Evolutionary conservation across 75 land plant species (phyloP).

Genomic region (Pinus tabuliformis): DNA sequence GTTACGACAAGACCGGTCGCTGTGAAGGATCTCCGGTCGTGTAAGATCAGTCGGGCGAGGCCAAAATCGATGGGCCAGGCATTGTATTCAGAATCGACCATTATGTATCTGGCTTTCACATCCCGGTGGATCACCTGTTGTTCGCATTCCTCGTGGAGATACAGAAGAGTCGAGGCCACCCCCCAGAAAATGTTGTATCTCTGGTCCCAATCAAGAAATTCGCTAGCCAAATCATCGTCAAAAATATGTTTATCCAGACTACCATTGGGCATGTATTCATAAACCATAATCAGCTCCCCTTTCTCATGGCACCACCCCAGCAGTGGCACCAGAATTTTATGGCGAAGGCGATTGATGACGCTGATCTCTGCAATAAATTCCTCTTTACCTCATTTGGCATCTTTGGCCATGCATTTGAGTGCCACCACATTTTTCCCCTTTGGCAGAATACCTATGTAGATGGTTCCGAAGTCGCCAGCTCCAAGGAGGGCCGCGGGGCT

Average conservation of each 20-base stretch:
- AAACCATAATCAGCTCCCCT: slow-evolving; percentile 36
- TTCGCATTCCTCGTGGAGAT: slow-evolving; percentile 40
- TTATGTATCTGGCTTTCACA: not conserved
- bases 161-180: slow-evolving; percentile 23
- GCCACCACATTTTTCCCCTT: slow-evolving; percentile 16
- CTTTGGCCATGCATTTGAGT: slow-evolving; percentile 36
- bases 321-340: slow-evolving; percentile 35
- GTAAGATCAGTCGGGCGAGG: not conserved
- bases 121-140: slow-evolving; percentile 18
- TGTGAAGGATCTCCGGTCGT: not conserved
- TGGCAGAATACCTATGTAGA: slow-evolving; percentile 36
- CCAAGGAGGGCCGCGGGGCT: slow-evolving; percentile 38
- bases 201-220: slow-evolving; percentile 13
- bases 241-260: slow-evolving; percentile 35
- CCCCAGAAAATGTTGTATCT: slow-evolving; percentile 31
- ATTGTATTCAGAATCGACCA: not conserved
- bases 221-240: not conserved
- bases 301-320: slow-evolving; percentile 42
- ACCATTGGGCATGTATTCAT: slow-evolving; percentile 53
- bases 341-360: slow-evolving; percentile 34
- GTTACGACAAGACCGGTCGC: slow-evolving; percentile 24
- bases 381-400: slow-evolving; percentile 29
- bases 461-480: slow-evolving; percentile 48
- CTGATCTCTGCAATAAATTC: slow-evolving; percentile 37
- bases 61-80: not conserved